These are phyloP conservation scores for Melaleuca alternifolia DNA, from an alignment of 345 rosid species.

Conservation along the genomic window DNA sequence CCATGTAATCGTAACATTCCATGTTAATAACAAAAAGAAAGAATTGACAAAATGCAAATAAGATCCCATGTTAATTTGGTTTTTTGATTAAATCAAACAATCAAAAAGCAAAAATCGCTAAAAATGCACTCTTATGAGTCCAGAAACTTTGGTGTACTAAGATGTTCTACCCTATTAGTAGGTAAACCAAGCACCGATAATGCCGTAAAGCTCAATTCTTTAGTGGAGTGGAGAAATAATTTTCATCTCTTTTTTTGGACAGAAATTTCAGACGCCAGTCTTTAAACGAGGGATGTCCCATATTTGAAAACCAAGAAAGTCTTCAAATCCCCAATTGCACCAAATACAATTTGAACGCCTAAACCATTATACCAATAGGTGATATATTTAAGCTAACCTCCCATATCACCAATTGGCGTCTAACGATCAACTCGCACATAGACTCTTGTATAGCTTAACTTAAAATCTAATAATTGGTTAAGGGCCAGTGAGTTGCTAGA, in stretches of 20 bases:
- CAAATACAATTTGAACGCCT: neutral
- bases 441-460: neutral
- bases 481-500: neutral
- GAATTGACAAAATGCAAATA: neutral
- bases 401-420: neutral
- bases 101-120: neutral
- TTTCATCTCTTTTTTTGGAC: neutral
- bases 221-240: neutral
- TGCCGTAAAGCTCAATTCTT: neutral
- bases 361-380: neutral
- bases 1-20: neutral
- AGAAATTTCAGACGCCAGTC: neutral
- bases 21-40: neutral
- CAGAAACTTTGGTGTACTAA: neutral
- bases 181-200: neutral
- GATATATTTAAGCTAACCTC: neutral
- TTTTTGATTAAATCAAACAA: neutral
- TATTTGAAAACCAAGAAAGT: neutral
- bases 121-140: neutral
- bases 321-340: neutral
- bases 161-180: neutral
- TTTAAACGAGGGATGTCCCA: neutral
- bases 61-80: neutral
- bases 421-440: neutral
- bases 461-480: neutral